Evolutionary conservation across 2,329 filamentous ascomycete species (phyloP), one percentile per base, ranked within the genome.

Genomic region (Botrytis paeoniae): DNA sequence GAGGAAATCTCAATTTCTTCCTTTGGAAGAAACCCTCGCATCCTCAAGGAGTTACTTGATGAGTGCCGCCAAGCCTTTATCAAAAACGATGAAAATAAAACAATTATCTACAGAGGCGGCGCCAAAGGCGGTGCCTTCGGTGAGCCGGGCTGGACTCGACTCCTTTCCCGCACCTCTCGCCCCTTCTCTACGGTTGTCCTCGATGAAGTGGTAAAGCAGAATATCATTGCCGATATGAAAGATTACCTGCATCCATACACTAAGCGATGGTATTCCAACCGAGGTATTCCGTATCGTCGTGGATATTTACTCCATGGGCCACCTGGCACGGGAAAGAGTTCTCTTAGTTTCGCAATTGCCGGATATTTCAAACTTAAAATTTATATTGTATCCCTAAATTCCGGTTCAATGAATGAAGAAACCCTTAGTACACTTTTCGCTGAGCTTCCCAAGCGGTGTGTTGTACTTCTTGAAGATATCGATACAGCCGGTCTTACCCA

Each of bases 251-350:
- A 89, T 75, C 89, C 89, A 0, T 82, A 84, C 20, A 91, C 89
- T 0, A 85, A 88, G 62, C 85, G 89, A n/a, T 97, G 93, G 93
- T 97, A 97, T 80, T 86, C 91, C 0, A 92, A 93, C 76, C 87
- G 93, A 10, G 94, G 94, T 0, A 95, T 97, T 43, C 94, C 94
- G 0, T 97, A 97, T 80, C 88, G 94, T 22, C 87, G 94, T 7
- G 94, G 94, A 0, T 97, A 96, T 78, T 87, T 97, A 0, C 89
- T 97, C 25, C 86, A 95, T 76, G 94, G 94, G 0, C 93, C 93
- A 0, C 93, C 93, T 0, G 93, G 93, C 0, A 95, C 92, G 0
- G 93, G 93, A 22, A 96, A 95, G 82, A 92, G 89, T 62, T 92
- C 89, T 63, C 85, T 94, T 1, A 91, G 88, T 75, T 86, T 93